These are phyloP conservation scores for Mortierella sp. DNA, from an alignment of 371 early-diverging fungal genomes.

Conservation along the genomic window DNA sequence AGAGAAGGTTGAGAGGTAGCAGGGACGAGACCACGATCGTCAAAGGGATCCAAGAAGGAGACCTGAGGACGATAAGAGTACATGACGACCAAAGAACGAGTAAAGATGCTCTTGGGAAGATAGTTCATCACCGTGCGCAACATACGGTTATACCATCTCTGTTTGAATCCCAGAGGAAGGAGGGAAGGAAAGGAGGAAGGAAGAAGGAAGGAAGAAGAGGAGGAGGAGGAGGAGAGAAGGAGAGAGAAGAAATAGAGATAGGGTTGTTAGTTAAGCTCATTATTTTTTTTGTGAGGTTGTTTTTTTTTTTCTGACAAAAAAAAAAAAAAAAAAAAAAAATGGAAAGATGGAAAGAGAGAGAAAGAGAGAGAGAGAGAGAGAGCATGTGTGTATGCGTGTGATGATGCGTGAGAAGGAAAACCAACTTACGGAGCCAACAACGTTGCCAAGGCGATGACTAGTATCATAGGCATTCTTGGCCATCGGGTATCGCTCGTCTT, in stretches of 20 bases:
- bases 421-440: conserved; percentile 24
- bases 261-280: neutral
- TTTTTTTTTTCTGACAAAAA: neutral
- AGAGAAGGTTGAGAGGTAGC: conserved; percentile 25
- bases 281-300: neutral
- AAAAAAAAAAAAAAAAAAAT: no score
- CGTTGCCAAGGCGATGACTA: conserved; percentile 24
- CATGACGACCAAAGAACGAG: conserved; percentile 24
- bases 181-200: neutral
- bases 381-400: no score
- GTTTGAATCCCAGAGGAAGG: neutral
- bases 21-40: conserved; percentile 16
- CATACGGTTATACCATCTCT: conserved; percentile 24
- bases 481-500: conserved; percentile 22
- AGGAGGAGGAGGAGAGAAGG: neutral
- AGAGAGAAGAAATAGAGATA: neutral
- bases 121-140: conserved; percentile 19
- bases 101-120: conserved; percentile 32
- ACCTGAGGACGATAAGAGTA: conserved; percentile 36
- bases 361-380: no score
- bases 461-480: conserved; percentile 36
- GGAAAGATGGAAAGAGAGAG: no score
- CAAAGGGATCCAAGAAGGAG: conserved; percentile 17
- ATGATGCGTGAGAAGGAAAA: neutral
- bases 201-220: neutral